phyloP scores from a whole-genome alignment of 1,139 yeast genomes.

The Suhomyces kunorum region DNA sequence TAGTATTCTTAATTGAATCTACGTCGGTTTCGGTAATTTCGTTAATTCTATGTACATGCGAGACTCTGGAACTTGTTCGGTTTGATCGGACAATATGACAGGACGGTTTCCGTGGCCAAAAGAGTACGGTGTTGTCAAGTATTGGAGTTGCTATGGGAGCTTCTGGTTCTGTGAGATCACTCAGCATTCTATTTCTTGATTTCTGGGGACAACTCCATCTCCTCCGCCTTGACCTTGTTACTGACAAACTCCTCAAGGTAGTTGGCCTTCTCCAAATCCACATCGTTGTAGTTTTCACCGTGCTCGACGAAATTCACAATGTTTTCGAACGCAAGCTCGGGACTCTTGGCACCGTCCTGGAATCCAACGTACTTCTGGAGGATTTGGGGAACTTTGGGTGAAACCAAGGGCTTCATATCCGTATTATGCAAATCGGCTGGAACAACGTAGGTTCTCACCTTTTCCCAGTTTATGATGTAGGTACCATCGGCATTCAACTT shows the following conservation, averaged over 20 bases:
- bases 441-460: slow-evolving; percentile 87
- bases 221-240: slow-evolving; percentile 21
- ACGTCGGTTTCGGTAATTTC: too few species aligned
- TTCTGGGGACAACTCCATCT: slow-evolving; percentile 8
- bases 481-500: slow-evolving; percentile 70
- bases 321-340: slow-evolving; percentile 70
- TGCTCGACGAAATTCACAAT: slow-evolving; percentile 72
- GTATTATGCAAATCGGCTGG: slow-evolving; percentile 55
- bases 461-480: slow-evolving; percentile 77
- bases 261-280: slow-evolving; percentile 39
- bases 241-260: slow-evolving; percentile 50
- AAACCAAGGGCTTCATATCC: slow-evolving; percentile 71
- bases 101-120: too few species aligned
- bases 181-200: background rate
- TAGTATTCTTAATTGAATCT: too few species aligned
- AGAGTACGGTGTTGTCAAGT: too few species aligned
- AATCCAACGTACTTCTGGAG: slow-evolving; percentile 71
- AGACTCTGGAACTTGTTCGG: background rate
- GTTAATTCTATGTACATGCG: background rate
- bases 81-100: background rate
- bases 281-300: slow-evolving; percentile 54
- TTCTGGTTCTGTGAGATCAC: too few species aligned
- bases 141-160: too few species aligned
- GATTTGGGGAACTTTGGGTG: slow-evolving; percentile 67
- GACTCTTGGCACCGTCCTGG: slow-evolving; percentile 69